phyloP scores from a whole-genome alignment of 441 rosid species.

The Erysimum pusillum region DNA sequence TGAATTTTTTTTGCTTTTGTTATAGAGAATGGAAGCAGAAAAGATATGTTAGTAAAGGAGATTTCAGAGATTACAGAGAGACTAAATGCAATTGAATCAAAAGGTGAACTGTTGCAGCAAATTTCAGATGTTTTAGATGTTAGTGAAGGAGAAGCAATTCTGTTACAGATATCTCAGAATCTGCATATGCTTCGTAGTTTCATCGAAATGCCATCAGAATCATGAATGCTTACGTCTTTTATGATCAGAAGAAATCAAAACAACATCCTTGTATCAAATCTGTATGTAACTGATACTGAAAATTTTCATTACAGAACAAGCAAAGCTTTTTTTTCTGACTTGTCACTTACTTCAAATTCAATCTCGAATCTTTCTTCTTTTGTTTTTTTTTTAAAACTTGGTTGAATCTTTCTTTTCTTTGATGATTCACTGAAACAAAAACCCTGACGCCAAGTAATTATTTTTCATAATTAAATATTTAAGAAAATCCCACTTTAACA shows the following conservation, averaged over 20 bases:
- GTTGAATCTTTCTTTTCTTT: conserved; percentile 33
- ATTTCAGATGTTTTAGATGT: conserved; percentile 46
- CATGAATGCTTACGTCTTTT: conserved; percentile 39
- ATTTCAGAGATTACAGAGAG: conserved; percentile 52
- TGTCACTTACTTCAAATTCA: conserved; percentile 14
- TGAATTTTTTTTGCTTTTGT: conserved; percentile 15
- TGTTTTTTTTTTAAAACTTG: neutral
- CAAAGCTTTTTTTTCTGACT: conserved; percentile 5
- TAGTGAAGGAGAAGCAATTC: conserved; percentile 52
- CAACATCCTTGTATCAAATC: conserved; percentile 41
- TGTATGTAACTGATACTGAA: conserved; percentile 38
- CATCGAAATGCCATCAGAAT: conserved; percentile 50
- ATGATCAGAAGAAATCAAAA: conserved; percentile 32
- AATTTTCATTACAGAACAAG: conserved; percentile 35
- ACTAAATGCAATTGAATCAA: conserved; percentile 53
- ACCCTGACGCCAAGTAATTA: conserved; percentile 4
- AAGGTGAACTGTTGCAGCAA: conserved; percentile 47
- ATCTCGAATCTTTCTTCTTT: neutral
- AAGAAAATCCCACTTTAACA: conserved; percentile 33
- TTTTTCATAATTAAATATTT: neutral
- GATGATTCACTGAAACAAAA: conserved; percentile 1
- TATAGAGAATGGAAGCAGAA: conserved; percentile 42
- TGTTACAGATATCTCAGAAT: conserved; percentile 56
- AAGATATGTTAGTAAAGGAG: conserved; percentile 45
- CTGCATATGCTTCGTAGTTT: conserved; percentile 57